phyloP scores from a whole-genome alignment of 768 basidiomycete genomes.

The Plicaturopsis crispa region DNA sequence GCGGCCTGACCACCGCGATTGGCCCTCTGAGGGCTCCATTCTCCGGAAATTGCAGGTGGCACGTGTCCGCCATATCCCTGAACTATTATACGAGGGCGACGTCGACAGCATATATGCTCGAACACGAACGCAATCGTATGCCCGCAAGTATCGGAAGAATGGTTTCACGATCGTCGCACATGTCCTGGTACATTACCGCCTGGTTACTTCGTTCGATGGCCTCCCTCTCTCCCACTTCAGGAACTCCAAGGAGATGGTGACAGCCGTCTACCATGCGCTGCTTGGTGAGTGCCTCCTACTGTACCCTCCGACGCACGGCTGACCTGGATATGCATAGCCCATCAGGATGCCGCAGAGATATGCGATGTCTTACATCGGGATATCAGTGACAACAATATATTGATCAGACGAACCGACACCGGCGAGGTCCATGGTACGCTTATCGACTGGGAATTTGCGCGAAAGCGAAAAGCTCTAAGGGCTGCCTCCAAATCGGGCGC shows the following conservation, averaged over 20 bases:
- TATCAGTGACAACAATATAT: slow-evolving; percentile 19
- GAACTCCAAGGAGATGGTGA: slow-evolving; percentile 8
- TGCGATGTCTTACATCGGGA: slow-evolving; percentile 18
- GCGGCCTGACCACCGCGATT: slow-evolving; percentile 10
- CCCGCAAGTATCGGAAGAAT: no score
- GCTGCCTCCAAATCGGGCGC: background rate
- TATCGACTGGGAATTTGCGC: slow-evolving; percentile 19
- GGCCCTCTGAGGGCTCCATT: slow-evolving; percentile 15
- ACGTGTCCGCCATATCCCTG: slow-evolving; percentile 17
- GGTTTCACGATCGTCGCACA: no score
- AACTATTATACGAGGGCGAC: slow-evolving; percentile 21
- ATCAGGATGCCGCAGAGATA: slow-evolving; percentile 10
- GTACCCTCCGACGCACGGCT: no score
- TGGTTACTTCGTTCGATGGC: no score
- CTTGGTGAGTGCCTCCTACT: slow-evolving; percentile 1
- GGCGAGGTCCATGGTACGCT: slow-evolving; percentile 13
- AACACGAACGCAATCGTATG: no score
- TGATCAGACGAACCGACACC: slow-evolving; percentile 9
- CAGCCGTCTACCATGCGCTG: slow-evolving; percentile 12
- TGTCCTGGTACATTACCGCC: no score
- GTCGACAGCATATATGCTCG: no score
- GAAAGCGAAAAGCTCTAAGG: no score
- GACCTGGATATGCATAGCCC: no score
- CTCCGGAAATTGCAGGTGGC: slow-evolving; percentile 11
- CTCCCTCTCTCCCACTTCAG: slow-evolving; percentile 5